phyloP scores from a whole-genome alignment of 352 stramenopile genomes.

The Pythium oligandrum region DNA sequence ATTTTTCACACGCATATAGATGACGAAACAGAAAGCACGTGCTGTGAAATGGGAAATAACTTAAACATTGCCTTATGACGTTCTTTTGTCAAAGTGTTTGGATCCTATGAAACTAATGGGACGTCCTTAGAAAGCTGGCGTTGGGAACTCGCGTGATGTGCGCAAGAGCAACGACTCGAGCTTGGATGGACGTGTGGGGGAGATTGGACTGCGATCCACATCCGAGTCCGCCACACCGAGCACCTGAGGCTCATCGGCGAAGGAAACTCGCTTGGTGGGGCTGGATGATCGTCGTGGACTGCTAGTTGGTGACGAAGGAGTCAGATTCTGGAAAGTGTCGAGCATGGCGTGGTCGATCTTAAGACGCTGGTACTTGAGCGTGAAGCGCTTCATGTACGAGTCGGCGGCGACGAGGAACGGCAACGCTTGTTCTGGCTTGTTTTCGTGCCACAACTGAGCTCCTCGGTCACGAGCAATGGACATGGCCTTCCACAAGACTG shows the following conservation, averaged over 20 bases:
- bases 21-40: too few species aligned
- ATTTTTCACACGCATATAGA: too few species aligned
- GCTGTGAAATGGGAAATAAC: too few species aligned
- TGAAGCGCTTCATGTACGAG: constrained; percentile 88
- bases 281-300: constrained; percentile 1
- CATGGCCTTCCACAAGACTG: constrained; percentile 81
- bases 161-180: constrained; percentile 80
- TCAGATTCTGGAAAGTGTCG: constrained; percentile 38
- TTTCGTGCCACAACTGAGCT: constrained; percentile 82
- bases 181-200: constrained; percentile 70
- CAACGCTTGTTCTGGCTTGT: constrained; percentile 78
- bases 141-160: constrained; percentile 80
- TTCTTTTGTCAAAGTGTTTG: too few species aligned
- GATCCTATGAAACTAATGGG: too few species aligned
- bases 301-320: background rate
- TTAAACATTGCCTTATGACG: too few species aligned
- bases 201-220: constrained; percentile 71
- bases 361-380: constrained; percentile 81
- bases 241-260: constrained; percentile 54
- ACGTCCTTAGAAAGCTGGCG: constrained; percentile 48
- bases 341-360: constrained; percentile 85
- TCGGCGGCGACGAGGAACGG: constrained; percentile 75
- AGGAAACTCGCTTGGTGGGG: constrained; percentile 44
- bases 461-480: constrained; percentile 69
- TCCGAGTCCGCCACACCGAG: constrained; percentile 69